Base-by-base conservation (phyloP, 1,139 yeast genomes). In the Sugiyamaella pinicola region DNA sequence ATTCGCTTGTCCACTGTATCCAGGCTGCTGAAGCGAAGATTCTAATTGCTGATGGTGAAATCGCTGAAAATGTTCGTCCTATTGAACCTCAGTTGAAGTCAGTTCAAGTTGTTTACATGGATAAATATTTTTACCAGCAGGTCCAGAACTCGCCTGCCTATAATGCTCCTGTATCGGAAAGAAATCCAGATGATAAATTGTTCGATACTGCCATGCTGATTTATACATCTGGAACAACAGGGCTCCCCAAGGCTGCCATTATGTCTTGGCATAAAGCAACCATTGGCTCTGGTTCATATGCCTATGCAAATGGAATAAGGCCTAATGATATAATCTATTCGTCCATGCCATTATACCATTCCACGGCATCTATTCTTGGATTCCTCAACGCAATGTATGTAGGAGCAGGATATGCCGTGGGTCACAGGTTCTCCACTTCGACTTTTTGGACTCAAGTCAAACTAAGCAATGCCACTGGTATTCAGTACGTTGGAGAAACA, bases 401-500 rank as follows among this genome's bases (percentile, higher is more conserved):
- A 13, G 96, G 95, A 9, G 82, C 82, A 1, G 80, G 89, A 62
- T 82, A 86, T 46, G 87, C 95, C 0, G 71, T 91, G 29, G 84
- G 95, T 21, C 85, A 84, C 61, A 88, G 87, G 70, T 93, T 93
- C 69, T 85, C 95, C 2, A 85, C 95, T 2, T 76, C 87, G 2
- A 80, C 89, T 2, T 90, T 88, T 69, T 91, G 99, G 98, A 85
- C 93, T 21, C 96, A 91, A 69, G 95, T 87, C 4, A 83, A 78
- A 62, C 66, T 87, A 39, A 71, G 83, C 24, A 72, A 77, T 1
- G 87, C 96, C 3, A 87, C 96, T 7, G 88, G 87, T 59, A 79
- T 89, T 53, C 97, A 91, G 71, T 91, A 91, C 62, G 98, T 93
- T 13, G 99, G 99, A 21, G 99, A 93, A 70, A 91, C 90, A 40